phyloP scores from a whole-genome alignment of 768 basidiomycete species.

The Leccinum arenicola region DNA sequence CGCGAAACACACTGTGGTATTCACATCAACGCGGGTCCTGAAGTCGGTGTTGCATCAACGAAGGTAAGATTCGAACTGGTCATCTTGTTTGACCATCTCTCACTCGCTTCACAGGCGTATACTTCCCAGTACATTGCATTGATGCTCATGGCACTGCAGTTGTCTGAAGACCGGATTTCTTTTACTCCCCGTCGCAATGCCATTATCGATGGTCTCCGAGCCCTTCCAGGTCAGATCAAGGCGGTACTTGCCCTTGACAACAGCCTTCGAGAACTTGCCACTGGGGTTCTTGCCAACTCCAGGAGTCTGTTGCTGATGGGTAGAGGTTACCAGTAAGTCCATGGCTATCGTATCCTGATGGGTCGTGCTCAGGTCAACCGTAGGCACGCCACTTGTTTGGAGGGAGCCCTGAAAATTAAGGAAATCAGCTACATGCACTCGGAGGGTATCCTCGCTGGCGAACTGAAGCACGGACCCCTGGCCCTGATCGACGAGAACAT shows the following conservation, averaged over 20 bases:
- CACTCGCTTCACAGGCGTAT: conserved; percentile 62
- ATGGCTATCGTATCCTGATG: too few species aligned
- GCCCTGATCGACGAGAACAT: conserved; percentile 98
- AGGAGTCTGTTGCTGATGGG: conserved; percentile 95
- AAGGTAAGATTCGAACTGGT: conserved; percentile 50
- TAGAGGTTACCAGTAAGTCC: conserved; percentile 86
- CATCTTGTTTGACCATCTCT: background rate
- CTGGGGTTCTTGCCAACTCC: conserved; percentile 70
- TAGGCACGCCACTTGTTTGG: conserved; percentile 93
- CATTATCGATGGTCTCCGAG: conserved; percentile 91
- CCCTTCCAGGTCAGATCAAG: conserved; percentile 87
- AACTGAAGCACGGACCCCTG: conserved; percentile 97
- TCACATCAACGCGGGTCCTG: conserved; percentile 98
- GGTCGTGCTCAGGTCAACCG: background rate
- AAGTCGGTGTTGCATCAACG: conserved; percentile 98
- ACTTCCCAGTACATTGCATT: conserved; percentile 99
- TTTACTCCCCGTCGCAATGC: conserved; percentile 86
- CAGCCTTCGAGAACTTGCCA: conserved; percentile 76
- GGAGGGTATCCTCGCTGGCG: conserved; percentile 90
- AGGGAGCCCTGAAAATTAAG: conserved; percentile 99
- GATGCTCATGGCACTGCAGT: conserved; percentile 96
- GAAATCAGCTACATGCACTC: conserved; percentile 82
- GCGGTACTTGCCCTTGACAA: conserved; percentile 79
- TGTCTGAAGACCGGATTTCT: conserved; percentile 95
- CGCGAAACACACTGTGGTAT: conserved; percentile 99